Percentiles rank a stretch among this genome's conserved stretches.
Evolutionary conservation across 768 basidiomycete species (phyloP).

Genomic region (Hemileccinum impolitum): DNA sequence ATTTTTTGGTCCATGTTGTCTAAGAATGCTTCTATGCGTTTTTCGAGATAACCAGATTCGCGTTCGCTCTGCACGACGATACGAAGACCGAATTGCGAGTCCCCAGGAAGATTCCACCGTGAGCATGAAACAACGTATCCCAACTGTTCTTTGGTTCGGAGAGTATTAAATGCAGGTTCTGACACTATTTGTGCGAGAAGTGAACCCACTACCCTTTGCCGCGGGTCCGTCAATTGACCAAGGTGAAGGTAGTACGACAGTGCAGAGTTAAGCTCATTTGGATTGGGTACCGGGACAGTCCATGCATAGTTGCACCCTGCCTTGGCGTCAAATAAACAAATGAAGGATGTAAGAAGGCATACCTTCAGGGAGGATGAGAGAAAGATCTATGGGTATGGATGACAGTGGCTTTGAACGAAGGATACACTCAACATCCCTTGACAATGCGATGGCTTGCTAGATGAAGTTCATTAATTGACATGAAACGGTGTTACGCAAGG

Average conservation of each 20-base stretch:
- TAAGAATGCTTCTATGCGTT: conserved; percentile 86
- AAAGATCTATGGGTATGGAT: conserved; percentile 36
- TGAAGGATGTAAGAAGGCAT: conserved; percentile 12
- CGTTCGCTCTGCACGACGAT: conserved; percentile 90
- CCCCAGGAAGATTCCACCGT: conserved; percentile 55
- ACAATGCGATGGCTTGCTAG: conserved; percentile 75
- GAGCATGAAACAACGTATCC: conserved; percentile 84
- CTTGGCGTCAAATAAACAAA: conserved; percentile 10
- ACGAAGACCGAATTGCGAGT: conserved; percentile 70
- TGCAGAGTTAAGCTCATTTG: conserved; percentile 82
- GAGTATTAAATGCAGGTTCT: conserved; percentile 89
- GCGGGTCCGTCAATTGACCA: conserved; percentile 63
- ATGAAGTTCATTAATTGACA: conserved; percentile 3
- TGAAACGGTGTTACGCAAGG: neutral
- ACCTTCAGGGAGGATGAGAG: conserved; percentile 73
- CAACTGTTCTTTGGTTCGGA: conserved; percentile 93
- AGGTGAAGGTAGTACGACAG: conserved; percentile 83
- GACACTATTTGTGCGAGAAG: conserved; percentile 80
- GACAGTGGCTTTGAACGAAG: conserved; percentile 51
- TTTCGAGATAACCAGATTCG: conserved; percentile 74
- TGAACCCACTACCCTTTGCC: conserved; percentile 59
- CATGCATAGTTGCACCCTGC: conserved; percentile 71
- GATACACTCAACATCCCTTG: conserved; percentile 66
- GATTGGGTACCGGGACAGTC: conserved; percentile 68
- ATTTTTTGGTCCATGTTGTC: conserved; percentile 66